Percentiles rank a stretch among this genome's conserved stretches.
Conservation (phyloP, 2,329 filamentous ascomycete species). For the Penicillium brasilianum region DNA sequence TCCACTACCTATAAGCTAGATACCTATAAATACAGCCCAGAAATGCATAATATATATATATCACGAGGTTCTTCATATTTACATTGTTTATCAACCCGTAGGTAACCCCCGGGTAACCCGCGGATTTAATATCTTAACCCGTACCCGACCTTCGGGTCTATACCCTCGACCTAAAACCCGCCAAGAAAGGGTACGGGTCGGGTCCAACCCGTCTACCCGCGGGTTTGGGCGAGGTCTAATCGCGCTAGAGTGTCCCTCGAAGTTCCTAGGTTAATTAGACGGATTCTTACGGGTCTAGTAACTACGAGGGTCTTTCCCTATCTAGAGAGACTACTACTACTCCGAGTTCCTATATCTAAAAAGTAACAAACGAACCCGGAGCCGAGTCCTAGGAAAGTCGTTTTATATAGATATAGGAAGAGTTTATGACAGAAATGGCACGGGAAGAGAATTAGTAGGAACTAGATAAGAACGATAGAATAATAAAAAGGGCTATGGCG, state of each 20-base stretch:
- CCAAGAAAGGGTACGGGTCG: constrained; percentile 4
- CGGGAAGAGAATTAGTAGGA: background rate
- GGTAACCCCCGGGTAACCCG: constrained; percentile 3
- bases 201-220: background rate
- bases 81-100: background rate
- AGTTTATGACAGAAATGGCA: background rate
- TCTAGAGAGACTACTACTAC: background rate
- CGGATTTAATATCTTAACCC: constrained; percentile 1
- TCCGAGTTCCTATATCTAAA: background rate
- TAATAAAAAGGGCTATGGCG: background rate
- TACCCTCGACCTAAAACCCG: background rate
- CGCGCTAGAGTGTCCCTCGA: background rate
- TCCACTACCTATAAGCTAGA: background rate
- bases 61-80: background rate
- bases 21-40: constrained; percentile 4
- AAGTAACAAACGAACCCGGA: background rate
- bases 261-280: background rate
- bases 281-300: background rate
- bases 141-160: constrained; percentile 2
- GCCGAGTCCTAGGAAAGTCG: background rate
- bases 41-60: background rate
- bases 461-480: background rate
- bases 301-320: background rate
- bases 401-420: background rate
- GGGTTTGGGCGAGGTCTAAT: constrained; percentile 4